Evolutionary conservation across 2,329 filamentous ascomycete species (phyloP), one percentile per base, ranked within the genome.

Genomic region (Teratosphaeria destructans): DNA sequence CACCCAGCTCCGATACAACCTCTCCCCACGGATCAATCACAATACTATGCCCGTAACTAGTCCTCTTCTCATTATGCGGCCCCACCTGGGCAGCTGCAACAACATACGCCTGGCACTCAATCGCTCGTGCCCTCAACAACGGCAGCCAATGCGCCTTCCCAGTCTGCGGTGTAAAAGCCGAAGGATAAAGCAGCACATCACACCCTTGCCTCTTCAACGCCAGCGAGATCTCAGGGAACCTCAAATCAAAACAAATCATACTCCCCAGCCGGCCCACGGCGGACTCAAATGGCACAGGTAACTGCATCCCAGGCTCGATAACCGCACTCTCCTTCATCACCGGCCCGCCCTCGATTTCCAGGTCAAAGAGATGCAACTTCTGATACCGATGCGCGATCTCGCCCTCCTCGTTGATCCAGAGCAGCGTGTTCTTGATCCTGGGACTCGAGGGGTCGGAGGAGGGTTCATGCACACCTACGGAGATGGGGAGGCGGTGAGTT

Each of bases 281-380:
- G 0, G 86, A 89, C n/a, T 83, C 76, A 68, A 94, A 90, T 0
- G 91, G 91, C 3, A 83, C 72, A 0, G 84, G 76, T 49, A 95
- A 83, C 2, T 74, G 66, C 32, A 74, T 73, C 0, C 90, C 90
- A 4, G 82, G 81, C 68, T 92, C 86, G 0, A 91, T 89, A 54
- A 81, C 87, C 60, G 79, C 75, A 69, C 82, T 86, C 70, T 89
- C 86, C 65, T 80, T 83, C 63, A 88, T 71, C 0, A 78, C 73
- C 0, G 85, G 84, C 0, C 83, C 83, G 27, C 76, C 76, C 58
- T 80, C 75, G 60, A 85, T 81, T 54, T 70, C 67, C 8, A 55
- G 53, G 72, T 96, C 90, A 74, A 97, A 96, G 14, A 96, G 81
- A 72, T 96, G 92, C 35, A 96, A 77, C 73, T 97, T 97, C 73